Conservation (phyloP, 768 basidiomycete species). For the Lentinus tigrinus region DNA sequence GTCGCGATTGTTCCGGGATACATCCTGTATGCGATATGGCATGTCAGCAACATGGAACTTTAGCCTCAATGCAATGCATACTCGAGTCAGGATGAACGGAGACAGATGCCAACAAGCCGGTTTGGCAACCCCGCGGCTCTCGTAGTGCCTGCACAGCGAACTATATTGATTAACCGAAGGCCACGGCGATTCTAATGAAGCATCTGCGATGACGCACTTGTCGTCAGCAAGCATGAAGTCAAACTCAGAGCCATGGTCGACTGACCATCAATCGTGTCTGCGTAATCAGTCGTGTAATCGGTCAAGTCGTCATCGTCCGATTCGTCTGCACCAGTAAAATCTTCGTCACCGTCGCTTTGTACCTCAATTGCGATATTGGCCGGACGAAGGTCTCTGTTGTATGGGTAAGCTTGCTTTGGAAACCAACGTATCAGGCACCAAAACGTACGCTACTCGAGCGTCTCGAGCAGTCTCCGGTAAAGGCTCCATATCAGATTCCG, state of each 20-base stretch:
- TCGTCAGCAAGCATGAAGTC: not conserved
- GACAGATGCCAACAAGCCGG: slow-evolving; percentile 2
- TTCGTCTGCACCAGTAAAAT: slow-evolving; percentile 70
- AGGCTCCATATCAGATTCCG: slow-evolving; percentile 63
- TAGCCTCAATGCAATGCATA: not conserved
- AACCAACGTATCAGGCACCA: not conserved
- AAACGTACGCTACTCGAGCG: slow-evolving; percentile 64
- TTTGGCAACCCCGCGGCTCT: not conserved
- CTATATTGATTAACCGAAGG: slow-evolving; percentile 11
- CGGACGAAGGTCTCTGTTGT: slow-evolving; percentile 1
- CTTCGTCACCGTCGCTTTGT: slow-evolving; percentile 44
- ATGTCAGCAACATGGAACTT: too few species aligned
- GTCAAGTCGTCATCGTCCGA: slow-evolving; percentile 75
- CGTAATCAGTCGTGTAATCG: slow-evolving; percentile 40
- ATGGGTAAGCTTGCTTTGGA: not conserved
- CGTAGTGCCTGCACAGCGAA: slow-evolving; percentile 7
- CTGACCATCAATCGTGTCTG: slow-evolving; percentile 51
- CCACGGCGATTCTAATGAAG: not conserved
- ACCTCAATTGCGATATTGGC: not conserved
- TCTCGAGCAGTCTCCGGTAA: slow-evolving; percentile 70
- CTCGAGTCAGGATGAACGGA: slow-evolving; percentile 29
- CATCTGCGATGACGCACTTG: not conserved
- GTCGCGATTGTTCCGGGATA: not conserved
- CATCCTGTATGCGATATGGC: not conserved
- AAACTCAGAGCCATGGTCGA: not conserved